phyloP scores from a whole-genome alignment of 208 protist genomes.

The Baffinella frigidus region DNA sequence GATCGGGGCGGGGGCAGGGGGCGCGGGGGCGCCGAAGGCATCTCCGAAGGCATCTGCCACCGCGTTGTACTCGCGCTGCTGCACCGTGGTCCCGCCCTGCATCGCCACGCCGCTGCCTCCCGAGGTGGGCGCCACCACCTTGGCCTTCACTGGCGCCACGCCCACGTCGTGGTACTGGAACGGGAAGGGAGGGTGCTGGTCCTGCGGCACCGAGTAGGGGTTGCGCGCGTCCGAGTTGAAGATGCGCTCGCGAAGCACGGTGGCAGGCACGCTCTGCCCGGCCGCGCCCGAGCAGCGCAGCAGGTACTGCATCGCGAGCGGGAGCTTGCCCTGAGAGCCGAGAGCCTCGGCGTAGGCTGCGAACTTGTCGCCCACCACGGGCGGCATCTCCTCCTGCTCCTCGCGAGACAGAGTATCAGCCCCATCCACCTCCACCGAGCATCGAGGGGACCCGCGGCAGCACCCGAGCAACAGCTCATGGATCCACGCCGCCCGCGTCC shows the following conservation, averaged over 20 bases:
- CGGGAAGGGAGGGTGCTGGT: conserved; percentile 39
- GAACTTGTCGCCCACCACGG: conserved; percentile 60
- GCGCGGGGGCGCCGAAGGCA: conserved; percentile 6
- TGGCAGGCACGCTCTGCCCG: background rate
- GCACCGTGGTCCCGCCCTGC: background rate
- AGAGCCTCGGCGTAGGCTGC: conserved; percentile 31
- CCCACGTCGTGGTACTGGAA: conserved; percentile 5
- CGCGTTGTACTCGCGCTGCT: conserved; percentile 1
- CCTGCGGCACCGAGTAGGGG: conserved; percentile 5
- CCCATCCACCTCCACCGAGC: too few species aligned
- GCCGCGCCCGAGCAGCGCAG: background rate
- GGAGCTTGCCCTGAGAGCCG: conserved; percentile 70
- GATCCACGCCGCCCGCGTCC: too few species aligned
- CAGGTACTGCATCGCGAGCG: conserved; percentile 70
- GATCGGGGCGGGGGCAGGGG: background rate
- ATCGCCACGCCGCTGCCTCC: background rate
- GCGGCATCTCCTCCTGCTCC: conserved; percentile 27
- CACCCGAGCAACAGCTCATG: too few species aligned
- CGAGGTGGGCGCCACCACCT: background rate
- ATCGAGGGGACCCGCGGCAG: too few species aligned
- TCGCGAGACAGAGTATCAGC: too few species aligned
- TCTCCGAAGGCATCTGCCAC: conserved; percentile 26
- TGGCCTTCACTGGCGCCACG: background rate
- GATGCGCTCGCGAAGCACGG: conserved; percentile 34
- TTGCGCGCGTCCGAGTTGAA: conserved; percentile 42